These are phyloP conservation scores for Elymus sibiricus DNA, from an alignment of 176 grass and related monocot genomes.

Conservation along the genomic window DNA sequence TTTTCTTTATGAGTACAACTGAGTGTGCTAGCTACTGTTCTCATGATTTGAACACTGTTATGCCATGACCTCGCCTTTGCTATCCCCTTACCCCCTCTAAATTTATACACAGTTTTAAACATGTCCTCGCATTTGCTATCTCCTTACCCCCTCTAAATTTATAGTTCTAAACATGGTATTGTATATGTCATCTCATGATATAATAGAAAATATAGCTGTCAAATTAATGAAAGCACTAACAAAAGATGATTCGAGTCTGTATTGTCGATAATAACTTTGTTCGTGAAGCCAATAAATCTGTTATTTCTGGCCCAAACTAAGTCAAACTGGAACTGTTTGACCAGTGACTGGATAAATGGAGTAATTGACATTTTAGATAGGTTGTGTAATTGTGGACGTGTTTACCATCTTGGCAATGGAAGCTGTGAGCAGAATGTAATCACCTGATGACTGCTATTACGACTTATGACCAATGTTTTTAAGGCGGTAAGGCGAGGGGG, in stretches of 20 bases:
- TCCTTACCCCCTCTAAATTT: not conserved
- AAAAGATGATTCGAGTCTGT: not conserved
- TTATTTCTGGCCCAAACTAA: not conserved
- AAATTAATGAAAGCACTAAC: not conserved
- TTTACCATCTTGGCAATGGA: not conserved
- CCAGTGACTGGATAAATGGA: not conserved
- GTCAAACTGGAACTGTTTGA: not conserved
- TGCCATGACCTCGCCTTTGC: not conserved
- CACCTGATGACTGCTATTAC: constrained; percentile 12
- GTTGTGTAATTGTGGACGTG: not conserved
- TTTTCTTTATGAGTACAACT: not conserved
- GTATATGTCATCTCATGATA: not conserved
- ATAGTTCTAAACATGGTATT: not conserved
- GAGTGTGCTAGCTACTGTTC: not conserved
- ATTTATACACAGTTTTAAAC: not conserved
- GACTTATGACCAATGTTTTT: not conserved
- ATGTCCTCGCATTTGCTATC: not conserved
- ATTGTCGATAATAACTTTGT: not conserved
- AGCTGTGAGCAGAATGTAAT: not conserved
- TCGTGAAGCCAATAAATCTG: not conserved
- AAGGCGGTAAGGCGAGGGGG: too few species aligned
- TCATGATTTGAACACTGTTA: constrained; percentile 12
- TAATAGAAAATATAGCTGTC: not conserved
- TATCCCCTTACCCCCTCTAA: not conserved
- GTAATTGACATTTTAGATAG: not conserved